Evolutionary conservation across 495 filamentous ascomycete genomes (phyloP), one percentile per base, ranked within the genome.

Genomic region (Staphylotrichum longicolle): DNA sequence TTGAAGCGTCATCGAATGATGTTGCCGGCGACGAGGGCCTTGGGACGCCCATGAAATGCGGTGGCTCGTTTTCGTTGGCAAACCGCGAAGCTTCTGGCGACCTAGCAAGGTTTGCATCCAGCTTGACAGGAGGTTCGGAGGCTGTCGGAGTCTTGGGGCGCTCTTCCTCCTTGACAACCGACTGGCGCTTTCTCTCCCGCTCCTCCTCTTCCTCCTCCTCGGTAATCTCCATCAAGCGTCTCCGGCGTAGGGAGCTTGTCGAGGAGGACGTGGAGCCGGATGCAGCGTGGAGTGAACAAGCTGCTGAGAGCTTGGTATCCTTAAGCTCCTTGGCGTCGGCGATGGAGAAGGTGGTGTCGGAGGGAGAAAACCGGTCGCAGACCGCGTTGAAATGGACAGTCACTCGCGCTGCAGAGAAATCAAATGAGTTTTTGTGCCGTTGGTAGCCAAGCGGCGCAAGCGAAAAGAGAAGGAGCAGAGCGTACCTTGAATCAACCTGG

Each of bases 341-440:
- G 55, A 96, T 87, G 30, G 84, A 77, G 69, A 96, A 89, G 15
- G 86, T 82, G 4, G 90, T 90, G 70, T 98, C 93, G 74, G 92
- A 88, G 3, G 93, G 93, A 45, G 87, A 84, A 73, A 96, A 96
- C 56, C 85, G 87, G 65, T 98, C 93, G 50, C 86, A 83, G 50
- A 98, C 76, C 37, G 90, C 86, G 60, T 89, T 88, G 68, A 96
- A 96, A 72, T 98, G 95, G 8, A 98, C 94, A n/a, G 90, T 84
- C 33, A 90, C 90, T 64, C 94, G 92, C 57, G 92, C 94, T 98
- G 64, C 34, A 42, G 12, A 27, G 15, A 9, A 30, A 20, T 45
- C 10, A 35, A 10, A 54, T 67, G 51, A 65, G 63, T 51, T 44
- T 66, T 30, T 57, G 40, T 49, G 15, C 46, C 62, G 50, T 14